Evolutionary conservation across 208 protist genomes (phyloP), one percentile per base, ranked within the genome.

Genomic region (Trypanosoma boissoni): DNA sequence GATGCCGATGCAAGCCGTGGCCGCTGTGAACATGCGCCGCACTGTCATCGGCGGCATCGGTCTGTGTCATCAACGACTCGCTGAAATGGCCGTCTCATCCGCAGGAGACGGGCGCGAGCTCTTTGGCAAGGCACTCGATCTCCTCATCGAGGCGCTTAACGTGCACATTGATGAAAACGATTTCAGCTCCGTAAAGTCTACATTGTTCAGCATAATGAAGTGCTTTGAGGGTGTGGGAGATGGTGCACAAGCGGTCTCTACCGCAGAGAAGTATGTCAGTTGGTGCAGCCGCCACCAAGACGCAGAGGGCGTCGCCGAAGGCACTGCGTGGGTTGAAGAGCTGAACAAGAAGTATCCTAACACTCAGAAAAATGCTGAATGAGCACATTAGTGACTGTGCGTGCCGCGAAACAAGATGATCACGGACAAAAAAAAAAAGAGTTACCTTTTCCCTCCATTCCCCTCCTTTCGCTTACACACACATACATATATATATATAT

Each of bases 211-310:
- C 24, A 83, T 93, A 24, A 23, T 92, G 41, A 51, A 76, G 16
- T 96, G 84, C 64, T 96, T 96, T 60, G 86, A 91, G 49, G 86
- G 80, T n/a, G 71, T 96, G n/a, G 68, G 70, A 12, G 89, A 96
- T 50, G 66, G 69, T 18, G 48, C 68, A 14, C 89, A 96, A 69
- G 89, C 89, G 8, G 70, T 89, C 14, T 71, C 76, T 20, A 93
- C 89, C 16, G 83, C 75, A 26, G 75, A 78, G 58, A 96, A 96
- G 72, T 92, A 93, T 65, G 71, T 92, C 48, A 85, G 85, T 66
- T 96, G 86, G 85, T 96, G 89, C 66, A 60, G 51, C 36, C 80
- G 89, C 1, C 84, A 92, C 62, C 48, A 85, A 1, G 89, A 96
- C 55, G 72, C 50, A 26, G 68, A 43, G 5, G 89, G 89, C 8